These are phyloP conservation scores for Cladophialophora carrionii DNA, from an alignment of 2,329 filamentous ascomycete genomes.

Conservation along the genomic window DNA sequence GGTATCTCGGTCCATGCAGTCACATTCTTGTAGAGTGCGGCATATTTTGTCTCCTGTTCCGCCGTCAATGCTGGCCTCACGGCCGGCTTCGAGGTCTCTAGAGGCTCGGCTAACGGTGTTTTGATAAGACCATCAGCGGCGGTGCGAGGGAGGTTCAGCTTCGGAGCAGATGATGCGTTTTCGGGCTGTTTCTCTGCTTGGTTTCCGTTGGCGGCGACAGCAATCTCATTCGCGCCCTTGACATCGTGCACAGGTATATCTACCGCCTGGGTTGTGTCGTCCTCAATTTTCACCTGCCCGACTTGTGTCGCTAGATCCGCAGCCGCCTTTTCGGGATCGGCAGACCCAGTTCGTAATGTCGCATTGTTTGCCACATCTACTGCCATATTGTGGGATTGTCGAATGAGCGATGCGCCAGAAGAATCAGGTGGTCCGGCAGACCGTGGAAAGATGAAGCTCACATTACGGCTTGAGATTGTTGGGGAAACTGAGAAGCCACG, in stretches of 20 bases:
- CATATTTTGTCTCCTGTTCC: constrained; percentile 83
- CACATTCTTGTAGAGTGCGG: constrained; percentile 70
- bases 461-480: constrained; percentile 18
- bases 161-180: constrained; percentile 5
- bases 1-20: constrained; percentile 72
- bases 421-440: background rate
- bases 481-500: constrained; percentile 16
- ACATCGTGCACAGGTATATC: background rate
- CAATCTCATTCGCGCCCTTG: constrained; percentile 3
- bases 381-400: constrained; percentile 21
- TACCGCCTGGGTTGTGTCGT: constrained; percentile 4
- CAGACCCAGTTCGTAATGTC: constrained; percentile 9
- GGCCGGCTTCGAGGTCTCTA: constrained; percentile 61
- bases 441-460: constrained; percentile 8
- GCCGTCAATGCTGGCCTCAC: constrained; percentile 65
- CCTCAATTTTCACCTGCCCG: constrained; percentile 25
- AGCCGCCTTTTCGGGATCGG: constrained; percentile 33
- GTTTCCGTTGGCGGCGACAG: constrained; percentile 5
- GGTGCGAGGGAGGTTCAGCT: constrained; percentile 43
- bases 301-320: constrained; percentile 24
- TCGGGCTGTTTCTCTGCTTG: constrained; percentile 3
- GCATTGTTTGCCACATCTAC: constrained; percentile 17
- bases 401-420: background rate
- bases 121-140: constrained; percentile 50
- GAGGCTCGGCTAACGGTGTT: constrained; percentile 63